Percentiles rank a stretch among this genome's conserved stretches.
Evolutionary conservation across 495 filamentous ascomycete genomes (phyloP).

Genomic region (Lophiostoma macrostomum): DNA sequence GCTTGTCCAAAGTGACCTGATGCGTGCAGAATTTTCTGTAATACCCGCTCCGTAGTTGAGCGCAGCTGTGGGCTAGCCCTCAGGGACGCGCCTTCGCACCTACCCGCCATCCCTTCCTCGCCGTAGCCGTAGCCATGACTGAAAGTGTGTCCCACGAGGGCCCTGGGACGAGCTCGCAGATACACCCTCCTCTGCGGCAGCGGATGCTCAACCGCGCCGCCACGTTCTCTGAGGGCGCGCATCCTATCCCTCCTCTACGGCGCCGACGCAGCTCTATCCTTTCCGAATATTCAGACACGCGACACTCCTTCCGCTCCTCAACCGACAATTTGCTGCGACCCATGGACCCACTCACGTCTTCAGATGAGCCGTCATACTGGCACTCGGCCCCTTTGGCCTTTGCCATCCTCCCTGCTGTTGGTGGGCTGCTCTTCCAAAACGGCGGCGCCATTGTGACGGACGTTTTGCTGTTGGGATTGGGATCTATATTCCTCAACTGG

Average conservation of each 20-base stretch:
- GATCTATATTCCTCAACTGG: conserved; percentile 89
- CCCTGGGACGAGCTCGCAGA: conserved; percentile 12
- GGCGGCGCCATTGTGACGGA: conserved; percentile 82
- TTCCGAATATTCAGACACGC: conserved; percentile 68
- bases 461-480: conserved; percentile 71
- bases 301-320: conserved; percentile 62
- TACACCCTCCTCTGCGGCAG: conserved; percentile 27
- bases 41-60: too few relatives aligned
- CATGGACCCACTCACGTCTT: conserved; percentile 25
- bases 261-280: conserved; percentile 71
- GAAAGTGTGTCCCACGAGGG: conserved; percentile 14
- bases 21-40: too few relatives aligned
- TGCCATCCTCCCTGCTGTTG: conserved; percentile 79
- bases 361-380: conserved; percentile 61
- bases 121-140: conserved; percentile 1
- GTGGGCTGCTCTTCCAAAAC: conserved; percentile 79
- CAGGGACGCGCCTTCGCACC: too few relatives aligned
- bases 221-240: conserved; percentile 29
- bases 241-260: conserved; percentile 9
- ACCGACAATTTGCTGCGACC: conserved; percentile 74
- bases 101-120: not conserved
- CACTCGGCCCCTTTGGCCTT: conserved; percentile 75
- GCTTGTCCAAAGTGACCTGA: too few relatives aligned
- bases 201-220: conserved; percentile 31
- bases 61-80: too few relatives aligned